Evolutionary conservation across 2,329 filamentous ascomycete genomes (phyloP).

Genomic region (Hortaea sp.): DNA sequence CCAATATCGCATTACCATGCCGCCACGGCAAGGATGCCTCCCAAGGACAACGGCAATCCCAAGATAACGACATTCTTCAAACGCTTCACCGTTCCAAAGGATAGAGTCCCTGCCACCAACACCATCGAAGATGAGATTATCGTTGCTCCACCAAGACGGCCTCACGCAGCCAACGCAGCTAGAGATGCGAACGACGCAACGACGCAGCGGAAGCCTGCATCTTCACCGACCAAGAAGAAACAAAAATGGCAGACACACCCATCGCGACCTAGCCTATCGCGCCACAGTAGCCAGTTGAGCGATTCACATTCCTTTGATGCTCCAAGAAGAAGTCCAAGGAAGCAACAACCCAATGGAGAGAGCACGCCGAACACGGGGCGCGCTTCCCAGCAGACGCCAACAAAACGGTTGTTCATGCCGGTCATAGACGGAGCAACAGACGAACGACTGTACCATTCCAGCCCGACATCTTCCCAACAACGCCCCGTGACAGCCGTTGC

Average conservation of each 20-base stretch:
- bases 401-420: neutral
- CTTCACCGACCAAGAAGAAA: neutral
- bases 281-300: too few species aligned
- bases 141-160: slow-evolving; percentile 9
- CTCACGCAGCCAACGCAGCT: neutral
- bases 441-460: slow-evolving; percentile 5
- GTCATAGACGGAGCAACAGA: slow-evolving; percentile 1
- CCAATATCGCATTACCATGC: neutral
- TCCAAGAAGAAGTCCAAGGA: too few species aligned
- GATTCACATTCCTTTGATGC: too few species aligned
- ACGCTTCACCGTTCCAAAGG: slow-evolving; percentile 23
- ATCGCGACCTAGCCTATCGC: too few species aligned
- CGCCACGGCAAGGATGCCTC: neutral
- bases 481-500: slow-evolving; percentile 6
- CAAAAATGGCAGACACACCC: too few species aligned
- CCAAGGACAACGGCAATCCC: neutral
- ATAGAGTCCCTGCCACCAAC: slow-evolving; percentile 12
- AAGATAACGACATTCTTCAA: slow-evolving; percentile 34
- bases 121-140: slow-evolving; percentile 17
- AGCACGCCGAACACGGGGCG: neutral
- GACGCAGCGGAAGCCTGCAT: neutral
- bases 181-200: neutral
- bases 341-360: too few species aligned
- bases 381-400: neutral
- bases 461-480: slow-evolving; percentile 4